Base-by-base conservation (phyloP, 2,329 filamentous ascomycete genomes). In the Colletotrichum sp. region DNA sequence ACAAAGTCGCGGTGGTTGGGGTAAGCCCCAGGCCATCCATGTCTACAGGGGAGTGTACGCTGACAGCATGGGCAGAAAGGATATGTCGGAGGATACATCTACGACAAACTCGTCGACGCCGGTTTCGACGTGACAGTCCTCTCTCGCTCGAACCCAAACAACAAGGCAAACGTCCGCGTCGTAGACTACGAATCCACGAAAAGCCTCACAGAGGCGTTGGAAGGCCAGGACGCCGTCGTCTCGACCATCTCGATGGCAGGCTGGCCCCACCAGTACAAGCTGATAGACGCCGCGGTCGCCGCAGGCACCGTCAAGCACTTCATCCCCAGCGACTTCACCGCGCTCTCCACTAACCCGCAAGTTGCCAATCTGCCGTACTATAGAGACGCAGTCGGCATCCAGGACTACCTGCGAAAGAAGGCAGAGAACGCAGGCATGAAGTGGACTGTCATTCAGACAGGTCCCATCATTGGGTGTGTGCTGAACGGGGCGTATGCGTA, bases 201-300 rank as follows among this genome's bases (percentile, higher is more conserved):
- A 0, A 88, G 88, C 28, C 86, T 93, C n/a, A 86, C 83, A 0
- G 78, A 84, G 1, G 89, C 89, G 0, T 87, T 94, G 63, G 78
- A 86, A 55, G 90, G 88, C 62, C 88, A 92, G 71, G 91, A 93
- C 77, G 92, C 89, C 2, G 85, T 93, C 16, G 81, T 92, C 30
- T 87, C 86, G 8, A 83, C 87, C 3, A 83, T 91, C 44, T 86
- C 84, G 15, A 79, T 88, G 8, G 44, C 69, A 8, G 76, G 65
- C 12, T 75, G 79, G n/a, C 88, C 91, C 72, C 81, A 83, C 32
- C 90, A 92, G 78, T 82, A 84, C 49, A 85, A 84, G 44, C 81
- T 92, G 72, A 87, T 91, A 55, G 88, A 91, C 69, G 90, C 89
- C 2, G 87, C 89, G n/a, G 84, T 89, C 30, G 83, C 84, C 8